phyloP scores from a whole-genome alignment of 768 basidiomycete genomes.

The Suillus placidus region DNA sequence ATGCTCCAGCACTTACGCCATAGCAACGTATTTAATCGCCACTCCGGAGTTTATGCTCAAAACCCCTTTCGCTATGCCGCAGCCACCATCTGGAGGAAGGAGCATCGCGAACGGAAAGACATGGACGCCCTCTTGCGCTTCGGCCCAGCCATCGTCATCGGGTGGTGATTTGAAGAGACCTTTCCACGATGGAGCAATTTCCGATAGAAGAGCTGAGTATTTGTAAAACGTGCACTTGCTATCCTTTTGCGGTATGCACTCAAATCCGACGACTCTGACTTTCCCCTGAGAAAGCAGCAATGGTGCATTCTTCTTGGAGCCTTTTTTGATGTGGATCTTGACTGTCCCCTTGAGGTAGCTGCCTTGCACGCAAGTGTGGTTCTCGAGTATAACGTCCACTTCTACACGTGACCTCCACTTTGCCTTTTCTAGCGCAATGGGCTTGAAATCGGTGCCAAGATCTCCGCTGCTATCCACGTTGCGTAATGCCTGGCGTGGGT shows the following conservation, averaged over 20 bases:
- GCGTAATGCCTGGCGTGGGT: conserved; percentile 29
- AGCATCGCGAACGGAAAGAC: conserved; percentile 71
- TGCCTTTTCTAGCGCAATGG: conserved; percentile 67
- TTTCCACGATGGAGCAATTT: conserved; percentile 48
- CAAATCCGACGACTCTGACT: conserved; percentile 83
- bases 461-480: conserved; percentile 14
- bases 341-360: conserved; percentile 69
- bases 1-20: conserved; percentile 57
- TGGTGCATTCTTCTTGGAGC: conserved; percentile 55
- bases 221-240: conserved; percentile 85
- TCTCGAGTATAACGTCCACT: conserved; percentile 78
- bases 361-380: conserved; percentile 79
- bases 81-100: conserved; percentile 57
- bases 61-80: conserved; percentile 60
- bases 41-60: conserved; percentile 59
- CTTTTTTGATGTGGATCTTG: conserved; percentile 62
- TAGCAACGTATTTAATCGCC: conserved; percentile 74
- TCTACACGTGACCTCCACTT: conserved; percentile 75
- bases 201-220: conserved; percentile 56
- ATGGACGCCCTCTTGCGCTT: conserved; percentile 68
- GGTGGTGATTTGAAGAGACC: conserved; percentile 45
- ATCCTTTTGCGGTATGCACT: conserved; percentile 59
- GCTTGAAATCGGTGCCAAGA: conserved; percentile 21
- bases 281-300: conserved; percentile 74
- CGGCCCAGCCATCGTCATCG: conserved; percentile 65